Conservation (phyloP, 108 stramenopile species). For the Skeletonema costatum region DNA sequence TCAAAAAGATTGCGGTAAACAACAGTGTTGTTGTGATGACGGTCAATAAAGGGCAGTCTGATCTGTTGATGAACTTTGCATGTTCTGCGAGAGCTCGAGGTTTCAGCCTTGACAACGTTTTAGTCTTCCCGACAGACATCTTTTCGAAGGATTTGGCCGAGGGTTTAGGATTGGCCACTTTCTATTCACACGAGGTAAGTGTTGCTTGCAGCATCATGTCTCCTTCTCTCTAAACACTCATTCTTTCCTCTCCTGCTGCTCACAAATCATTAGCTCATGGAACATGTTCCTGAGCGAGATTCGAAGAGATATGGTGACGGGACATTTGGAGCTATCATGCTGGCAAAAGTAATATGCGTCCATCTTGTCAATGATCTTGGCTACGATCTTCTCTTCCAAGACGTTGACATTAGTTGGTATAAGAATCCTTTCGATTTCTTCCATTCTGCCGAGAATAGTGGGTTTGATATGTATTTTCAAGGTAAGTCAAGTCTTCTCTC, state of each 20-base stretch:
- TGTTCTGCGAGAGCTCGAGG: constrained; percentile 57
- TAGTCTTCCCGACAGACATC: constrained; percentile 48
- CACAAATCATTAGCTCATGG: constrained; percentile 43
- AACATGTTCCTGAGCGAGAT: constrained; percentile 46
- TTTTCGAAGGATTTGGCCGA: constrained; percentile 43
- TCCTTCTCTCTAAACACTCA: neutral
- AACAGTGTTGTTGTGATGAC: constrained; percentile 54
- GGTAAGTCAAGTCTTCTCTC: constrained; percentile 16
- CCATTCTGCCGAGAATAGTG: constrained; percentile 20
- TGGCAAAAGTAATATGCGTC: constrained; percentile 81
- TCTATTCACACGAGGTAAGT: constrained; percentile 33
- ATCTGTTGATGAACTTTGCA: constrained; percentile 55
- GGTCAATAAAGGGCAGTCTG: constrained; percentile 45
- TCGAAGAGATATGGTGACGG: constrained; percentile 69
- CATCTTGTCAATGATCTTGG: constrained; percentile 72
- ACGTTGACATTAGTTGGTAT: constrained; percentile 80
- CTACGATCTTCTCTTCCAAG: constrained; percentile 85
- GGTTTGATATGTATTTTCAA: constrained; percentile 82
- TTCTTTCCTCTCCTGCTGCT: neutral
- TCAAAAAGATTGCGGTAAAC: constrained; percentile 26
- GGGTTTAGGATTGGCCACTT: constrained; percentile 47
- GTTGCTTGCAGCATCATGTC: neutral
- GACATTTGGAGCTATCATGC: constrained; percentile 82
- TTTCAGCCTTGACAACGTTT: constrained; percentile 33
- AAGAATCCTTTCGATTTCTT: constrained; percentile 68